These are phyloP conservation scores for Prunus kanzakura DNA, from an alignment of 306 rosid genomes.

Conservation along the genomic window DNA sequence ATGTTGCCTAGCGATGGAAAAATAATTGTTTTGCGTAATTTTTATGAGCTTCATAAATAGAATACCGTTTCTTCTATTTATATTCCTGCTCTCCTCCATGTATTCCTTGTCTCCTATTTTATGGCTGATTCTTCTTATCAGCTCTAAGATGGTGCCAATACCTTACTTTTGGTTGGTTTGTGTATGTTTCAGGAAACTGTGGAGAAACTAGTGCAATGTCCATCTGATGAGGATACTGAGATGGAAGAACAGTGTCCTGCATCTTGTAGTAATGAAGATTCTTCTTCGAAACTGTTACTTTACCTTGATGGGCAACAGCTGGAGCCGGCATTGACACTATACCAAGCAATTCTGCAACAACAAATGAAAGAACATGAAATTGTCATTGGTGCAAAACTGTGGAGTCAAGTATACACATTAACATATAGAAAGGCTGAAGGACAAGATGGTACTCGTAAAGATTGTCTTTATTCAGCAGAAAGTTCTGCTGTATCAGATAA, in stretches of 20 bases:
- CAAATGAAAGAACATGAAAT: slow-evolving; percentile 60
- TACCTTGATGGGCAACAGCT: slow-evolving; percentile 70
- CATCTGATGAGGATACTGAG: slow-evolving; percentile 39
- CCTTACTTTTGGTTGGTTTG: slow-evolving; percentile 11
- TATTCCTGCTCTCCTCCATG: background rate
- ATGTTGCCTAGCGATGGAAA: too few species aligned
- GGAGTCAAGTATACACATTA: slow-evolving; percentile 71
- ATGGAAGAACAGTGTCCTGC: slow-evolving; percentile 36
- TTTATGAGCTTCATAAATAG: too few species aligned
- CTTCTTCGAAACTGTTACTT: slow-evolving; percentile 56
- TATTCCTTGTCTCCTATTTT: background rate
- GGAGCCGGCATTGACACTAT: slow-evolving; percentile 56
- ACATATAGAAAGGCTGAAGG: slow-evolving; percentile 55
- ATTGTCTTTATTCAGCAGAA: slow-evolving; percentile 32
- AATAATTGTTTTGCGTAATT: too few species aligned
- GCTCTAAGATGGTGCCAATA: background rate
- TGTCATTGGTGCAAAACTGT: slow-evolving; percentile 46
- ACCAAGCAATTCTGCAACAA: slow-evolving; percentile 79
- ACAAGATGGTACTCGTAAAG: slow-evolving; percentile 28
- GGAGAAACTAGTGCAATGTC: slow-evolving; percentile 43
- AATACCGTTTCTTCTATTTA: too few species aligned
- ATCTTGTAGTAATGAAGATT: slow-evolving; percentile 46
- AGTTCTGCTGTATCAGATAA: slow-evolving; percentile 32
- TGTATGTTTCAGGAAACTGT: slow-evolving; percentile 41
- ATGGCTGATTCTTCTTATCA: background rate